Conservation (phyloP, 805 yeast genomes). For the Zygosaccharomyces kombuchaensis region DNA sequence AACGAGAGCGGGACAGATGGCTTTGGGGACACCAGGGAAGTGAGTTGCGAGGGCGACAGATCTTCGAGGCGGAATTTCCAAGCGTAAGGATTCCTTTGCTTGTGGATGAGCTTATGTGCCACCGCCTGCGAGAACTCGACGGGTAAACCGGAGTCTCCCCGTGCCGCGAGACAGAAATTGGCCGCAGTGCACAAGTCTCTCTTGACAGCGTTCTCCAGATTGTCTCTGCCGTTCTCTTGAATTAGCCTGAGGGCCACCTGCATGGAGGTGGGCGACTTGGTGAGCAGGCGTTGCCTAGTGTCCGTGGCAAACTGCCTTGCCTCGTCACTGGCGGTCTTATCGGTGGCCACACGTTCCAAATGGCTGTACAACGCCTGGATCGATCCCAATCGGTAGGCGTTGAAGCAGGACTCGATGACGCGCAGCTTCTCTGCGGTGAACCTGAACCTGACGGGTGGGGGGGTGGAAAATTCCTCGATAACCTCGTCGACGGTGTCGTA, state of each 20-base stretch:
- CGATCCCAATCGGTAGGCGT: conserved; percentile 39
- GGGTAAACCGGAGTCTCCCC: conserved; percentile 35
- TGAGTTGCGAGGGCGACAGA: conserved; percentile 18
- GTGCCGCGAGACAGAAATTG: conserved; percentile 56
- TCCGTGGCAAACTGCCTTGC: conserved; percentile 62
- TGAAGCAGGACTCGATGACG: conserved; percentile 67
- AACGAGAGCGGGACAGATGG: conserved; percentile 33
- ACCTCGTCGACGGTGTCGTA: conserved; percentile 56
- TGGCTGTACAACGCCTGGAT: conserved; percentile 51
- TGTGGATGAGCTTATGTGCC: conserved; percentile 56
- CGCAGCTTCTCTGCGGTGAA: conserved; percentile 51
- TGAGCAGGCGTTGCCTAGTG: conserved; percentile 50
- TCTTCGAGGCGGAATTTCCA: conserved; percentile 38
- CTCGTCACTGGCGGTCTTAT: conserved; percentile 45
- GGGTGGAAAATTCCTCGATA: conserved; percentile 73
- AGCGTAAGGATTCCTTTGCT: conserved; percentile 50
- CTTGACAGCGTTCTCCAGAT: conserved; percentile 62
- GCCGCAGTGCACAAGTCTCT: conserved; percentile 75
- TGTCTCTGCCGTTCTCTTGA: conserved; percentile 52
- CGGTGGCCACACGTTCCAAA: conserved; percentile 48
- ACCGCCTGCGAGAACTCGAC: conserved; percentile 69
- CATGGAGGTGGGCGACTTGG: conserved; percentile 75
- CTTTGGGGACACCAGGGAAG: conserved; percentile 29
- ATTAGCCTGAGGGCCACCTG: conserved; percentile 67
- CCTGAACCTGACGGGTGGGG: conserved; percentile 54